These are phyloP conservation scores for Buxus sempervirens DNA, from an alignment of 164 flowering plant species.

Conservation along the genomic window DNA sequence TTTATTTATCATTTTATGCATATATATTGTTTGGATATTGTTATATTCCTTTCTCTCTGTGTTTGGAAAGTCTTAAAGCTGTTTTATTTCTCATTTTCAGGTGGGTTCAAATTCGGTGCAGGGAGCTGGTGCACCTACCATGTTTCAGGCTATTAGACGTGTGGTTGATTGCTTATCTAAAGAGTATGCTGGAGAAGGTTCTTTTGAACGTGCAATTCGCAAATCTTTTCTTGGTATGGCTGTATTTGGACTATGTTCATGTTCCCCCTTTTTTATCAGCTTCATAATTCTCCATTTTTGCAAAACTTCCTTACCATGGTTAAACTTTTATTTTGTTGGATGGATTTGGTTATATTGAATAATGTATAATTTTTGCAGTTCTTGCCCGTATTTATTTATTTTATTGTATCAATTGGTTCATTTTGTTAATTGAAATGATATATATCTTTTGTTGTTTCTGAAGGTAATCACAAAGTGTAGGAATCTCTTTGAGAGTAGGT, in stretches of 20 bases:
- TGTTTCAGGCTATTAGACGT: conserved; percentile 97
- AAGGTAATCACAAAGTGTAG: background rate
- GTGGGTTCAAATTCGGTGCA: conserved; percentile 88
- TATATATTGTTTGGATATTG: background rate
- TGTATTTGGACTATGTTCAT: background rate
- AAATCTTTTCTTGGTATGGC: conserved; percentile 80
- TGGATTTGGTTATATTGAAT: no score
- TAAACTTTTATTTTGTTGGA: no score
- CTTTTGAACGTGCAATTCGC: conserved; percentile 77
- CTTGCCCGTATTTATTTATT: no score
- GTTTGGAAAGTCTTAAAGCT: background rate
- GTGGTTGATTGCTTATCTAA: conserved; percentile 54
- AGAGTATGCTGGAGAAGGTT: conserved; percentile 49
- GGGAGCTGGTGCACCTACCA: conserved; percentile 96
- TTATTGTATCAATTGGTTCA: no score
- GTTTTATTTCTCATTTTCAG: conserved; percentile 29
- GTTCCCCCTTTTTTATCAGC: background rate
- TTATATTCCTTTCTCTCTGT: background rate
- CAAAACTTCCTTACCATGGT: no score
- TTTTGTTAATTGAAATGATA: no score
- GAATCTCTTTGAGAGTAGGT: background rate
- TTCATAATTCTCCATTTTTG: no score
- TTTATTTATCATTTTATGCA: background rate
- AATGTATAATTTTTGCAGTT: no score
- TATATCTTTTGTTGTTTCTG: no score